These are phyloP conservation scores for Microbotryomycetes sp. DNA, from an alignment of 1,284 basidiomycete species.

Conservation along the genomic window DNA sequence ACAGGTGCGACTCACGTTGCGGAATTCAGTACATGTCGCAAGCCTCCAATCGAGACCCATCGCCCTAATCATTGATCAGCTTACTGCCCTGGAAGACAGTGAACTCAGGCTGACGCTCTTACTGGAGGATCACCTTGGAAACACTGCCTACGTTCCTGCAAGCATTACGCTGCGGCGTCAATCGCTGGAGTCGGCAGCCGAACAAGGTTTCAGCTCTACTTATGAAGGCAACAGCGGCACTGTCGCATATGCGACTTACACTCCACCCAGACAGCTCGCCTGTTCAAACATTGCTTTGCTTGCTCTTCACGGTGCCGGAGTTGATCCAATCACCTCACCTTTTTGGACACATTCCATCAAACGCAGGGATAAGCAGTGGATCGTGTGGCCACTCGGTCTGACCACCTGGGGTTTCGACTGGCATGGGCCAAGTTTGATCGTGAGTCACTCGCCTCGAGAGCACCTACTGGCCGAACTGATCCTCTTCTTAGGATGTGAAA, in stretches of 20 bases:
- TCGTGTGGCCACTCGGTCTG: conserved; percentile 62
- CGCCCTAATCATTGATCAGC: conserved; percentile 10
- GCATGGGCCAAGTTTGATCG: conserved; percentile 65
- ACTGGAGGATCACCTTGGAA: too few relatives aligned
- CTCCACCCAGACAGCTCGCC: conserved; percentile 49
- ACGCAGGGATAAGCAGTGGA: conserved; percentile 57
- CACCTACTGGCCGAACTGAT: conserved; percentile 40
- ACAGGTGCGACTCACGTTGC: too few relatives aligned
- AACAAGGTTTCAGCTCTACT: conserved; percentile 47
- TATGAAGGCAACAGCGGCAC: conserved; percentile 55
- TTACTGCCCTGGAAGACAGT: not conserved
- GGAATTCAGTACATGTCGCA: too few relatives aligned
- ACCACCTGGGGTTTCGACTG: conserved; percentile 72
- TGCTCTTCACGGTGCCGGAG: conserved; percentile 75
- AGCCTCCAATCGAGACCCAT: conserved; percentile 41
- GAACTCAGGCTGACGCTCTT: conserved; percentile 14
- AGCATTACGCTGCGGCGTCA: conserved; percentile 14
- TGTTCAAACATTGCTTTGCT: conserved; percentile 53
- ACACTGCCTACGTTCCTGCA: conserved; percentile 23
- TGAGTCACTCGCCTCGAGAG: conserved; percentile 58
- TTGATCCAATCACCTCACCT: conserved; percentile 49
- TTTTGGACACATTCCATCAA: conserved; percentile 60
- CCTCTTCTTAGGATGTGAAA: too few relatives aligned
- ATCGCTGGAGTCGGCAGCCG: conserved; percentile 44
- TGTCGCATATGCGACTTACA: conserved; percentile 54